Evolutionary conservation across 2,329 filamentous ascomycete species (phyloP).

Genomic region (Hypoxylon rubiginosum): DNA sequence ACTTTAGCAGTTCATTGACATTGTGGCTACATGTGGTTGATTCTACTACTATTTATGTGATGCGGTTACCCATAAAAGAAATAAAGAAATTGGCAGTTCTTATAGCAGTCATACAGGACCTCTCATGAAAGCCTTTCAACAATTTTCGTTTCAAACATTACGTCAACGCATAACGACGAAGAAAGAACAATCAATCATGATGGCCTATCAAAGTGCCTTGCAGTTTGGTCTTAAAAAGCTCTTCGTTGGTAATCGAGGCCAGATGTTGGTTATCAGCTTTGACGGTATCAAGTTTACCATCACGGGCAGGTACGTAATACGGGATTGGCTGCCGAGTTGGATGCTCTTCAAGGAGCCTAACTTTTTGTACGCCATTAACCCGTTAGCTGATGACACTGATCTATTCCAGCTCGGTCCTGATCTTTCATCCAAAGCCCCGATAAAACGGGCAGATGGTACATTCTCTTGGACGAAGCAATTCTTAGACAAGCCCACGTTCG

Average conservation of each 20-base stretch:
- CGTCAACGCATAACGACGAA: background rate
- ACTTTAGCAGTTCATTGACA: background rate
- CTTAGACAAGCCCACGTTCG: constrained; percentile 32
- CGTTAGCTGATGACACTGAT: constrained; percentile 56
- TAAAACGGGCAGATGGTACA: background rate
- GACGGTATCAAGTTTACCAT: constrained; percentile 56
- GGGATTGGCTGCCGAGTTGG: constrained; percentile 58
- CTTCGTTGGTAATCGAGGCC: constrained; percentile 57
- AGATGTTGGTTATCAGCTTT: constrained; percentile 58
- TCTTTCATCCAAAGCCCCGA: constrained; percentile 2
- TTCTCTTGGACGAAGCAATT: constrained; percentile 44
- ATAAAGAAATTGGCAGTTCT: background rate
- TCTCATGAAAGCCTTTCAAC: background rate
- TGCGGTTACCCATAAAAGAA: background rate
- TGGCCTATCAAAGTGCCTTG: background rate
- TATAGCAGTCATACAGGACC: background rate
- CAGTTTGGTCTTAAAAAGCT: constrained; percentile 47
- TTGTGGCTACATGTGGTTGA: background rate
- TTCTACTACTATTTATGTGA: background rate
- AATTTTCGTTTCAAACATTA: background rate
- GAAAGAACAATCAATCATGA: background rate
- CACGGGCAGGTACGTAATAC: constrained; percentile 50
- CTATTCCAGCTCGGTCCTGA: constrained; percentile 55
- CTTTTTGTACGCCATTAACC: constrained; percentile 61
- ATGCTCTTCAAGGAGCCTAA: constrained; percentile 57